Evolutionary conservation across 352 stramenopile species (phyloP).

Genomic region (Poterioochromonas sp.): DNA sequence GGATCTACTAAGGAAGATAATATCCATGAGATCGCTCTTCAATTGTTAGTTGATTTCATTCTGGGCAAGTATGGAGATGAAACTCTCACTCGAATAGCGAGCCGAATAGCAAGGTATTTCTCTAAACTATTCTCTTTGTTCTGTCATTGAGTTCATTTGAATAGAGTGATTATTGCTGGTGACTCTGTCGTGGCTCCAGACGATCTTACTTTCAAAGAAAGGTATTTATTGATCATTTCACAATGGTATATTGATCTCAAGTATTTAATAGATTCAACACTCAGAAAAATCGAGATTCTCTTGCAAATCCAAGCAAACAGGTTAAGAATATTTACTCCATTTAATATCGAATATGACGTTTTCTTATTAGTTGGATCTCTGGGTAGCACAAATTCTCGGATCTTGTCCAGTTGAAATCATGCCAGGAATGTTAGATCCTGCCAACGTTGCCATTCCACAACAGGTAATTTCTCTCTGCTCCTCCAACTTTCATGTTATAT

Average conservation of each 20-base stretch:
- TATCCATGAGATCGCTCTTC: not conserved
- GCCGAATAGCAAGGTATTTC: not conserved
- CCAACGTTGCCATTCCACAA: not conserved
- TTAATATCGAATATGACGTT: not conserved
- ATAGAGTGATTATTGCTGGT: not conserved
- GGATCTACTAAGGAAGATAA: not conserved
- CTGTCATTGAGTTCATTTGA: not conserved
- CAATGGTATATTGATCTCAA: too few species aligned
- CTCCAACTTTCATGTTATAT: conserved; percentile 44
- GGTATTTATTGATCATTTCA: too few species aligned
- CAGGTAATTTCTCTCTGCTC: not conserved
- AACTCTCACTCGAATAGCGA: not conserved
- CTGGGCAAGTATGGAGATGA: not conserved
- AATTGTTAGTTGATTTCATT: conserved; percentile 1
- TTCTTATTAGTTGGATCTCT: not conserved
- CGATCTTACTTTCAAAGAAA: not conserved
- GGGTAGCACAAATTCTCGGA: not conserved
- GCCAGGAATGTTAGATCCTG: not conserved
- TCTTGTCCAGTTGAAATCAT: not conserved
- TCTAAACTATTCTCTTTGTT: not conserved
- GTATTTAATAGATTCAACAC: not conserved
- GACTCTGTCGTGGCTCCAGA: not conserved
- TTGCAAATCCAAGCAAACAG: not conserved
- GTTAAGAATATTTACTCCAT: not conserved
- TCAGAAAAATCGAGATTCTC: not conserved